A percentile compares a stretch with the other conserved stretches of the same genome.
Evolutionary conservation across 805 yeast species (phyloP).

Genomic region (Pichia pseudocactophila): DNA sequence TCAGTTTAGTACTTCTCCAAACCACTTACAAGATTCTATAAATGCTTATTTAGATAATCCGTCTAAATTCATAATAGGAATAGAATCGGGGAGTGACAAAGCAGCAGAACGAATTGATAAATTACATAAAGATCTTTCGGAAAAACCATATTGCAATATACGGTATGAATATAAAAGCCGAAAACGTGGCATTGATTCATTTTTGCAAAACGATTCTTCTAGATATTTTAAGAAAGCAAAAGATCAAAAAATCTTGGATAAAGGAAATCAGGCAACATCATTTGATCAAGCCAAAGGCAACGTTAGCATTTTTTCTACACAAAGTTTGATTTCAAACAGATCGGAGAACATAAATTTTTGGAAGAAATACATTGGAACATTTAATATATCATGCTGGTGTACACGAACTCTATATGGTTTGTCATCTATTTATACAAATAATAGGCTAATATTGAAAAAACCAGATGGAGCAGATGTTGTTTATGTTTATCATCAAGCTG

Average conservation of each 20-base stretch:
- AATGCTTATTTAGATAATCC: conserved; percentile 31
- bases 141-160: not conserved
- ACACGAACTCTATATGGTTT: conserved; percentile 48
- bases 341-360: conserved; percentile 10
- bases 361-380: conserved; percentile 44
- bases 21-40: conserved; percentile 31
- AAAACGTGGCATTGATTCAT: conserved; percentile 1
- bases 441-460: conserved; percentile 20
- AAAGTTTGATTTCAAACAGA: not conserved
- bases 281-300: not conserved
- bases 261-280: not conserved
- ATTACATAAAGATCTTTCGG: not conserved
- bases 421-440: conserved; percentile 34
- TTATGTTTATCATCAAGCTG: conserved; percentile 18
- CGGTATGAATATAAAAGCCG: conserved; percentile 6
- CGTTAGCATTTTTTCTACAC: not conserved
- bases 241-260: not conserved
- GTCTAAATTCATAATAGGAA: conserved; percentile 1
- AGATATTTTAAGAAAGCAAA: not conserved
- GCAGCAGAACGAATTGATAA: not conserved
- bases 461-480: conserved; percentile 18
- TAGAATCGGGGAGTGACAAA: not conserved
- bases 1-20: conserved; percentile 20
- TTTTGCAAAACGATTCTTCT: not conserved
- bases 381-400: conserved; percentile 60